These are phyloP conservation scores for Tolypocladium album DNA, from an alignment of 2,329 filamentous ascomycete species.

Conservation along the genomic window DNA sequence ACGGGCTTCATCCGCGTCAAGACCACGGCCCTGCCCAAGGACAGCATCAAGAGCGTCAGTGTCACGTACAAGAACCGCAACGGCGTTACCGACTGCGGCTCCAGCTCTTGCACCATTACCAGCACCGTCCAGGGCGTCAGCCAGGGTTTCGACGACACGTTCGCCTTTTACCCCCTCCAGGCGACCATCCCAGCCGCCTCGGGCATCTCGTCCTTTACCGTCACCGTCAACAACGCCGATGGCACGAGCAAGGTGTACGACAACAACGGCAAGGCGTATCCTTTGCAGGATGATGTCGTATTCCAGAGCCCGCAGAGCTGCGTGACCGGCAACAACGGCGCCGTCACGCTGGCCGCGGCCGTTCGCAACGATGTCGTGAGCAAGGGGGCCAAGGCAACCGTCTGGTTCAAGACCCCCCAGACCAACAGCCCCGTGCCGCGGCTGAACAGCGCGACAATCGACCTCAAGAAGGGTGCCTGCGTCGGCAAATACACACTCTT, in stretches of 20 bases:
- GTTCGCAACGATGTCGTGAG: conserved; percentile 35
- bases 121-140: conserved; percentile 35
- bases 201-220: conserved; percentile 51
- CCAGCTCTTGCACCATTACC: conserved; percentile 30
- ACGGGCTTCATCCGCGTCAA: conserved; percentile 46
- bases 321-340: conserved; percentile 29
- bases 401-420: conserved; percentile 32
- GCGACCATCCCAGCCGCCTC: conserved; percentile 41
- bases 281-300: conserved; percentile 42
- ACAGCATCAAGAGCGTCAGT: conserved; percentile 33
- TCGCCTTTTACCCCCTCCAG: conserved; percentile 41
- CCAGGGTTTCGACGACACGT: conserved; percentile 49
- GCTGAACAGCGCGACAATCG: conserved; percentile 24
- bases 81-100: conserved; percentile 35
- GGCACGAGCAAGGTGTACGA: conserved; percentile 35
- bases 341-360: conserved; percentile 33
- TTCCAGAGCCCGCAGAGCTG: conserved; percentile 48
- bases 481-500: conserved; percentile 39
- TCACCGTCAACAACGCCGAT: conserved; percentile 36
- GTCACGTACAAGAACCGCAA: conserved; percentile 46
- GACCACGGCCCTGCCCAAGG: conserved; percentile 34
- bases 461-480: conserved; percentile 31
- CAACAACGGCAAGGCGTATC: conserved; percentile 48
- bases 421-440: conserved; percentile 30
- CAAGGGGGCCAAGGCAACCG: conserved; percentile 27